A percentile compares a stretch with the other conserved stretches of the same genome.
Evolutionary conservation across 2,329 filamentous ascomycete genomes (phyloP).

Genomic region (Pestalotiopsis sp.): DNA sequence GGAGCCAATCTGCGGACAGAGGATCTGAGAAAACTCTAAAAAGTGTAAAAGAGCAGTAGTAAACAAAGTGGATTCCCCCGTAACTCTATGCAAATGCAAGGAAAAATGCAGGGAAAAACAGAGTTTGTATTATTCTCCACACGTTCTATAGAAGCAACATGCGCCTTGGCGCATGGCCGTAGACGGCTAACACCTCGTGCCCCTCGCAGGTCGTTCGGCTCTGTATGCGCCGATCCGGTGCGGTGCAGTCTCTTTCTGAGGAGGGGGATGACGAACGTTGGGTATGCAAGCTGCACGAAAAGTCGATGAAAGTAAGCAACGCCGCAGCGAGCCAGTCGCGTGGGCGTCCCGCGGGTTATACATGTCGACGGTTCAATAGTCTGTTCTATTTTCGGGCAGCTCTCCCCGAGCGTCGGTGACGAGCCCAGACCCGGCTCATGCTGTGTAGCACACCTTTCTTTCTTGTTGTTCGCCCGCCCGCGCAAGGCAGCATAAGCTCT

Average conservation of each 20-base stretch:
- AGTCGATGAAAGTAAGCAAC: background rate
- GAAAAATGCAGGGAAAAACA: background rate
- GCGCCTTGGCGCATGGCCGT: background rate
- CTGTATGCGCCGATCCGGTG: no score
- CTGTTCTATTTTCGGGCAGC: constrained; percentile 1
- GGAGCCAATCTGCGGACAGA: background rate
- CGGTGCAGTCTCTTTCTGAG: background rate
- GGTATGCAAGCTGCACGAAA: background rate
- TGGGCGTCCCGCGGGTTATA: background rate
- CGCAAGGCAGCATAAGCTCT: background rate
- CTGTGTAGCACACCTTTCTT: background rate
- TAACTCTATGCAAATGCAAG: no score
- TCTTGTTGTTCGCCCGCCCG: background rate
- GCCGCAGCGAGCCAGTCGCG: background rate
- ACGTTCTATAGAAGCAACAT: background rate
- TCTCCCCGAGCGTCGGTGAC: background rate
- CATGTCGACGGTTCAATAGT: background rate
- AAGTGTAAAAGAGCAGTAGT: no score
- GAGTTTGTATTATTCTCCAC: background rate
- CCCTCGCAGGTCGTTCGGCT: background rate
- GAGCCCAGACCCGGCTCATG: background rate
- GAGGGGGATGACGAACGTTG: background rate
- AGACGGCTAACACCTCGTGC: background rate
- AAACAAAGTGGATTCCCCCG: no score
- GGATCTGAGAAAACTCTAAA: background rate